Percentiles rank a stretch among this genome's conserved stretches.
These are phyloP conservation scores for Candida dubliniensis DNA, from an alignment of 1,139 yeast species.

Conservation along the genomic window DNA sequence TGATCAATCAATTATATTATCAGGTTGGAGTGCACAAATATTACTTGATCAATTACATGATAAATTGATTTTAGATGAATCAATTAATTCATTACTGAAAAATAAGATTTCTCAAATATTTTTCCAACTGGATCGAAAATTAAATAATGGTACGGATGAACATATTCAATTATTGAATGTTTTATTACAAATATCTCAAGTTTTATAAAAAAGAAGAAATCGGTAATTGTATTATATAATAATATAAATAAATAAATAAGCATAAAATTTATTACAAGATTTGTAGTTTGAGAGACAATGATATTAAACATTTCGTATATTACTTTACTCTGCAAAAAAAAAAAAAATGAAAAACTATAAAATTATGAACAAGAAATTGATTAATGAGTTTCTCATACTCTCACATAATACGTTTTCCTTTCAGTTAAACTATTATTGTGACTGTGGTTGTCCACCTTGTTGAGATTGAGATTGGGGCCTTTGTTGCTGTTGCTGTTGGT, in stretches of 20 bases:
- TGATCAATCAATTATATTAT: conserved; percentile 51
- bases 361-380: neutral
- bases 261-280: too few relatives aligned
- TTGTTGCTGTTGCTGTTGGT: too few relatives aligned
- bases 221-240: neutral
- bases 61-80: conserved; percentile 57
- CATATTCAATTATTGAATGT: conserved; percentile 79
- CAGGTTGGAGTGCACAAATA: conserved; percentile 89
- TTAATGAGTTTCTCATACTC: neutral
- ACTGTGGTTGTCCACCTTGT: conserved; percentile 15
- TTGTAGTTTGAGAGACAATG: neutral
- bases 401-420: too few relatives aligned
- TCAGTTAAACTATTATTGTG: conserved; percentile 1
- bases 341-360: neutral
- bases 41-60: conserved; percentile 82
- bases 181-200: conserved; percentile 54
- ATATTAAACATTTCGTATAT: neutral
- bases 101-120: conserved; percentile 62
- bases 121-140: conserved; percentile 72
- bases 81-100: conserved; percentile 55
- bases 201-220: conserved; percentile 21
- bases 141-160: conserved; percentile 89
- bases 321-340: neutral
- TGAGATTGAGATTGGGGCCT: too few relatives aligned
- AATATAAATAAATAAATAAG: too few relatives aligned